A percentile compares a stretch with the other conserved stretches of the same genome.
Evolutionary conservation across 176 grass and related monocot species (phyloP).

Genomic region (Cymbopogon citratus): DNA sequence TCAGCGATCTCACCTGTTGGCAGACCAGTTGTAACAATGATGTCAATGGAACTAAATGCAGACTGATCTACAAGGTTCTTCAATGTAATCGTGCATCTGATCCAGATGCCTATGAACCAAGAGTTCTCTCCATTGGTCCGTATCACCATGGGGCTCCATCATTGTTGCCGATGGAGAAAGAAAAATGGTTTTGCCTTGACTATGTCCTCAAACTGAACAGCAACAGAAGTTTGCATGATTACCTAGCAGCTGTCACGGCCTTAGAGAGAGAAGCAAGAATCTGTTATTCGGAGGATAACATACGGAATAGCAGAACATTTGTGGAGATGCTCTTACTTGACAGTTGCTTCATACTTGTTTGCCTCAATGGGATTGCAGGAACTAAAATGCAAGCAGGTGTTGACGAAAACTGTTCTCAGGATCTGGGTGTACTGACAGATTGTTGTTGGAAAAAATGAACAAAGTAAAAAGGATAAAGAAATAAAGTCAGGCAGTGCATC

Average conservation of each 20-base stretch:
- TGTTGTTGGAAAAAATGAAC: neutral
- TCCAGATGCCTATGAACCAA: constrained; percentile 9
- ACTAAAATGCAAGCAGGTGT: neutral
- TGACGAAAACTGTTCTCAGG: neutral
- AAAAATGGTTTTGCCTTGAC: constrained; percentile 20
- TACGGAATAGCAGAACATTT: neutral
- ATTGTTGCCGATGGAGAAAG: constrained; percentile 2
- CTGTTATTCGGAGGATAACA: neutral
- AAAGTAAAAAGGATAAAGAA: neutral
- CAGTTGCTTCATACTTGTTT: constrained; percentile 7
- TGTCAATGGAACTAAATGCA: neutral
- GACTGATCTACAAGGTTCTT: neutral
- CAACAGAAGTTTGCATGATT: constrained; percentile 1
- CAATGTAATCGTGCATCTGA: neutral
- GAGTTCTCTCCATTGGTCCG: constrained; percentile 6
- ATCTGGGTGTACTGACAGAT: neutral
- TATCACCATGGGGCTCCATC: neutral
- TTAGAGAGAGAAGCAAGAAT: constrained; percentile 8
- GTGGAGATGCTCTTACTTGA: constrained; percentile 19
- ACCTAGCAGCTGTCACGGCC: neutral
- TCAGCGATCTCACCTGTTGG: neutral
- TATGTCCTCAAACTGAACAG: constrained; percentile 15
- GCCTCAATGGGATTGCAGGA: neutral
- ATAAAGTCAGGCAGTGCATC: accelerated
- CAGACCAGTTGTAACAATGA: neutral